A percentile compares a stretch with the other conserved stretches of the same genome.
Conservation (phyloP, 257 asterid genomes). For the Mentha longifolia region DNA sequence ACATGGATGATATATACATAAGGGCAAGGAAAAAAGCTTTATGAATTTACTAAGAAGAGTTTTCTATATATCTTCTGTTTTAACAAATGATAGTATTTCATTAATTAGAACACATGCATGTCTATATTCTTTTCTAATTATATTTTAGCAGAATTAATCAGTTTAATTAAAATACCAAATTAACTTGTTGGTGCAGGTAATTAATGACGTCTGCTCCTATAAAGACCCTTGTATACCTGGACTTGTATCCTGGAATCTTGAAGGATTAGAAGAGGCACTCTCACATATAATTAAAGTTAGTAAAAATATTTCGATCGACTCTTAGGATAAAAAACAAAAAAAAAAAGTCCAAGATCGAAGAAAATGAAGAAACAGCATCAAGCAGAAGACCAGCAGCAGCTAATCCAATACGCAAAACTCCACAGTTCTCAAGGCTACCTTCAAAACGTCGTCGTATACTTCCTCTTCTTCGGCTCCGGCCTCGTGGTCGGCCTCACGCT, state of each 20-base stretch:
- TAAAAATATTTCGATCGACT: too few species aligned
- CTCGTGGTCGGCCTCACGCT: slow-evolving; percentile 63
- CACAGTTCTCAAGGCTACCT: slow-evolving; percentile 41
- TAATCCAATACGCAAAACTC: slow-evolving; percentile 33
- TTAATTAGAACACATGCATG: too few species aligned
- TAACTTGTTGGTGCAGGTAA: slow-evolving; percentile 9
- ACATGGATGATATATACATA: too few species aligned
- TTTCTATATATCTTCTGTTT: too few species aligned
- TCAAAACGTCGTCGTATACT: slow-evolving; percentile 51
- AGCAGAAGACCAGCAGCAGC: slow-evolving; percentile 27
- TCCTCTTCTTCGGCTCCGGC: slow-evolving; percentile 75
- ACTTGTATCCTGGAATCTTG: slow-evolving; percentile 26
- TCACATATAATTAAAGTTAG: too few species aligned
- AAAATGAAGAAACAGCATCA: slow-evolving; percentile 38
- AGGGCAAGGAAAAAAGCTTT: too few species aligned
- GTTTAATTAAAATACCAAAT: neutral
- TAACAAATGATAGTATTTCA: too few species aligned
- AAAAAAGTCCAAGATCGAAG: neutral
- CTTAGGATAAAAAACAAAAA: too few species aligned
- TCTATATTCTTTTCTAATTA: neutral
- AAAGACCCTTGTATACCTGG: neutral
- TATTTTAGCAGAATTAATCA: neutral
- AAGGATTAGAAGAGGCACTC: neutral
- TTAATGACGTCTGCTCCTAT: neutral
- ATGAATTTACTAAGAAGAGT: too few species aligned